A percentile compares a stretch with the other conserved stretches of the same genome.
phyloP scores from a whole-genome alignment of 2,329 filamentous ascomycete species.

The Pseudogymnoascus sp. region DNA sequence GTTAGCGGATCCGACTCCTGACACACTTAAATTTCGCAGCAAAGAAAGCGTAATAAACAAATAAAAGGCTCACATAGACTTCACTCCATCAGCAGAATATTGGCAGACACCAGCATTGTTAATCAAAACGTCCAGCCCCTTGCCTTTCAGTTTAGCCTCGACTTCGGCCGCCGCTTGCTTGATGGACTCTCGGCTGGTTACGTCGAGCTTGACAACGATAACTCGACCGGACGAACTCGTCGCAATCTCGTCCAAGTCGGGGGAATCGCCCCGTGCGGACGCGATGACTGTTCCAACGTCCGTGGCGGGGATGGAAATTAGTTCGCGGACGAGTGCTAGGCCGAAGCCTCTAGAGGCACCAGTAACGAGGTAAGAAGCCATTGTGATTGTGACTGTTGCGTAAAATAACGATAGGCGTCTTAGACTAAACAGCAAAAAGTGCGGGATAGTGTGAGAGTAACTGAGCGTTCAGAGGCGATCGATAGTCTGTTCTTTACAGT shows the following conservation, averaged over 20 bases:
- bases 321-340: conserved; percentile 25
- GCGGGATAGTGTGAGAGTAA: not conserved
- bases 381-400: conserved; percentile 11
- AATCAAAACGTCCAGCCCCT: conserved; percentile 38
- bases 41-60: not conserved
- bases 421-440: not conserved
- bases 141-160: conserved; percentile 28
- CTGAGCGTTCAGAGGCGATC: not conserved
- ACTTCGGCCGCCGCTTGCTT: conserved; percentile 28
- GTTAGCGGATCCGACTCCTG: not conserved
- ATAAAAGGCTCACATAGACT: conserved; percentile 10
- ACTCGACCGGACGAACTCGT: conserved; percentile 29
- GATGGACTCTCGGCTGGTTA: conserved; percentile 29
- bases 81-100: conserved; percentile 10
- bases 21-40: not conserved
- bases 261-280: conserved; percentile 29
- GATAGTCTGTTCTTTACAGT: not conserved
- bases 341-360: conserved; percentile 31
- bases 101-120: conserved; percentile 35
- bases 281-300: conserved; percentile 35
- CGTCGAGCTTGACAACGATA: conserved; percentile 30
- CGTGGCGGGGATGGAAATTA: conserved; percentile 25
- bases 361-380: conserved; percentile 31
- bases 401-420: conserved; percentile 5
- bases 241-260: conserved; percentile 30